Evolutionary conservation across 2,329 filamentous ascomycete genomes (phyloP).

Genomic region (Neonectria neomacrospora): DNA sequence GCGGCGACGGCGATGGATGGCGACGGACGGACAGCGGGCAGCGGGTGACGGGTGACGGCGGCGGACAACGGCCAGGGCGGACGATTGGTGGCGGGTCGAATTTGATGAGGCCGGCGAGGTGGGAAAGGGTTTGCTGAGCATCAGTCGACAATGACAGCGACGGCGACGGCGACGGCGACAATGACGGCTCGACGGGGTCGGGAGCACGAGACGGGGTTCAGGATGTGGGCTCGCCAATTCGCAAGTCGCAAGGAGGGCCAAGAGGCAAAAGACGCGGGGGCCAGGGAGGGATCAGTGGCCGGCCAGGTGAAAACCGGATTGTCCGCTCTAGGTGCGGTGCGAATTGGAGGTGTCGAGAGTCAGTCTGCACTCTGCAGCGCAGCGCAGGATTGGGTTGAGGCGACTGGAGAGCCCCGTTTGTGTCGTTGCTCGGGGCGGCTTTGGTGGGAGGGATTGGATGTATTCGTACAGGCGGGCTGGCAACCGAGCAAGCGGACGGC

Average conservation of each 20-base stretch:
- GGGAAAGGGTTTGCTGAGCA: constrained; percentile 44
- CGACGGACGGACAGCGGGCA: constrained; percentile 18
- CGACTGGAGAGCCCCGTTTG: constrained; percentile 3
- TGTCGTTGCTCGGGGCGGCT: background rate
- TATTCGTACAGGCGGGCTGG: background rate
- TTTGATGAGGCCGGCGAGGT: constrained; percentile 39
- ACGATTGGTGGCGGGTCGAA: constrained; percentile 17
- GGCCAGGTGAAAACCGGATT: constrained; percentile 27
- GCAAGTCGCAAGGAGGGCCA: constrained; percentile 32
- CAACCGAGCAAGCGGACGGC: background rate
- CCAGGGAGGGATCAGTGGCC: constrained; percentile 34
- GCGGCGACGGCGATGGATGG: constrained; percentile 26
- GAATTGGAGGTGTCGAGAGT: background rate
- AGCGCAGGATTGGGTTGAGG: constrained; percentile 3
- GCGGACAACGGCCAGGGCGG: background rate
- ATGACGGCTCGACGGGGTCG: constrained; percentile 7
- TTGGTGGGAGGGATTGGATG: background rate
- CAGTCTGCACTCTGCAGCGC: too few species aligned
- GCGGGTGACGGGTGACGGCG: background rate
- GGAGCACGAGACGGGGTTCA: constrained; percentile 27
- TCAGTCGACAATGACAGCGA: constrained; percentile 40
- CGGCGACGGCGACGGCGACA: background rate
- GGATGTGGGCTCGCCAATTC: constrained; percentile 45
- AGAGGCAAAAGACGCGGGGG: constrained; percentile 29
- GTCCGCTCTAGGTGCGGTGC: constrained; percentile 7